phyloP scores from a whole-genome alignment of 2,329 filamentous ascomycete genomes.

The Mycosphaerella sp. region DNA sequence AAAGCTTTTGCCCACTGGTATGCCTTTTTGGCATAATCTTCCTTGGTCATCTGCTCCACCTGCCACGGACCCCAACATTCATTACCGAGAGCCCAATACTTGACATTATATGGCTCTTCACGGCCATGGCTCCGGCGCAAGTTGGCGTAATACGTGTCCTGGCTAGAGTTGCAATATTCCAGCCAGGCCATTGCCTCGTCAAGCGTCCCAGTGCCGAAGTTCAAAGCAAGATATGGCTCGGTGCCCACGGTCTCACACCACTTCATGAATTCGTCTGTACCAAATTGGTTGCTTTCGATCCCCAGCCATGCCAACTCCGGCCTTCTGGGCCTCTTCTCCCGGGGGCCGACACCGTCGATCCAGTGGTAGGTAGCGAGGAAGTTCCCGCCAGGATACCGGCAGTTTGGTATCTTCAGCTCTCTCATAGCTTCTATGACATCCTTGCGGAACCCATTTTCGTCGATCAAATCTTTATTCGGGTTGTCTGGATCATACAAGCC shows the following conservation, averaged over 20 bases:
- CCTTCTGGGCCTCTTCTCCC: conserved; percentile 56
- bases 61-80: conserved; percentile 63
- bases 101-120: conserved; percentile 70
- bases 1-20: conserved; percentile 67
- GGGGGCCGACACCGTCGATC: conserved; percentile 72
- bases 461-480: conserved; percentile 52
- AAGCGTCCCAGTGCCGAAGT: conserved; percentile 65
- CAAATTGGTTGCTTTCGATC: conserved; percentile 70
- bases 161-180: conserved; percentile 77
- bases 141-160: conserved; percentile 75
- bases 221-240: conserved; percentile 72
- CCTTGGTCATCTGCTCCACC: conserved; percentile 60
- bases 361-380: conserved; percentile 82
- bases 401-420: conserved; percentile 68
- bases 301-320: conserved; percentile 76
- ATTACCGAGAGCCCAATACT: conserved; percentile 83
- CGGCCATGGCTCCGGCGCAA: conserved; percentile 68
- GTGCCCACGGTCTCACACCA: conserved; percentile 69
- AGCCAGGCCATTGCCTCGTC: conserved; percentile 66
- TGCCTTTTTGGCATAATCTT: conserved; percentile 62
- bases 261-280: conserved; percentile 79
- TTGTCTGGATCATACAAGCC: conserved; percentile 76
- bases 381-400: conserved; percentile 77
- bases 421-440: conserved; percentile 69
- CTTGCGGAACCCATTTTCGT: conserved; percentile 67